These are phyloP conservation scores for Psidium guajava DNA, from an alignment of 345 rosid genomes.

Conservation along the genomic window DNA sequence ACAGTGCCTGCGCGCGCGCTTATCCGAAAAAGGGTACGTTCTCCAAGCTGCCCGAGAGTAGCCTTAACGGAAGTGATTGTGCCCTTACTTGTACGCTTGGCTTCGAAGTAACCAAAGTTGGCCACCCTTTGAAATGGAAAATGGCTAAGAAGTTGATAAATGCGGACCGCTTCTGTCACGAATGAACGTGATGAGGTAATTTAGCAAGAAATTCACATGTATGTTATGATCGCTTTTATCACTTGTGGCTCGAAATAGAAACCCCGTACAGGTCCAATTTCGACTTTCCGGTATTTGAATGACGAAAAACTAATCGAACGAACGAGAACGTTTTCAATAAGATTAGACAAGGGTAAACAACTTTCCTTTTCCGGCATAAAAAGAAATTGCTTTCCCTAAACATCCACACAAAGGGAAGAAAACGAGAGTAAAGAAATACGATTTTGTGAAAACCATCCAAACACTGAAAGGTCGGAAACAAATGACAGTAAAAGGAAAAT, in stretches of 20 bases:
- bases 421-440: too few species aligned
- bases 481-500: too few species aligned
- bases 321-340: too few species aligned
- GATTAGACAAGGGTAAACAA: neutral
- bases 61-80: neutral
- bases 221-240: neutral
- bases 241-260: neutral
- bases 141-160: neutral
- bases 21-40: neutral
- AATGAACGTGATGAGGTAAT: neutral
- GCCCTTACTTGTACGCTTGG: neutral
- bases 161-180: neutral
- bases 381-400: neutral
- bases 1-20: neutral
- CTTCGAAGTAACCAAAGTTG: neutral
- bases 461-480: too few species aligned
- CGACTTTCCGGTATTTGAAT: too few species aligned
- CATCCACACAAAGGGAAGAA: too few species aligned
- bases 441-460: too few species aligned
- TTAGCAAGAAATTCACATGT: neutral
- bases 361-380: too few species aligned
- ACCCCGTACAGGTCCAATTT: neutral
- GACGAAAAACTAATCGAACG: too few species aligned
- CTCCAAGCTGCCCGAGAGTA: neutral
- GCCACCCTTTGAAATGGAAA: neutral